Base-by-base conservation (phyloP, 305 asterid genomes). In the Rubia peregrina region DNA sequence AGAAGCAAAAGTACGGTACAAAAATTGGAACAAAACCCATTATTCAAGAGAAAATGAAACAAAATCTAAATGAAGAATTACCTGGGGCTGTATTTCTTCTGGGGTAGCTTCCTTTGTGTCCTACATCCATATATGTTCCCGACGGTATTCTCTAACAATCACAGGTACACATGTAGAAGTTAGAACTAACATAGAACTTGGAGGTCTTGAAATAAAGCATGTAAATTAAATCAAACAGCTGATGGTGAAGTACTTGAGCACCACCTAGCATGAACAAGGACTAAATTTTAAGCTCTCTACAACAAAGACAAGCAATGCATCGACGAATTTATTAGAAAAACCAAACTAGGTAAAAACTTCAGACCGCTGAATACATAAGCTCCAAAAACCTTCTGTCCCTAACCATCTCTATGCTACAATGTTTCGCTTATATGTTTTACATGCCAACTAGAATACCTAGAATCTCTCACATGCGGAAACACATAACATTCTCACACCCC, bases 61-160 rank as follows among this genome's bases (percentile, higher is more conserved):
- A 46, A 22, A 42, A 78, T 75, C 26, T 6, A 57, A 41, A 77
- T 57, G 68, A 48, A n/a, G 76, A 64, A 72, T 46, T 16, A 13
- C 42, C 75, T 41, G 75, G 73, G 64, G 5, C 36, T 73, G 67
- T 71, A 38, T 71, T 61, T 62, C 17, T 43, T 48, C 59, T 49
- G 19, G 7, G 40, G 63, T 30, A 69, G 73, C 57, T 81, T 56
- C 70, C 69, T 67, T 12, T 63, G 22, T 67, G 75, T 74, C 80
- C 83, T 84, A 85, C 49, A 82, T 78, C 96, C 97, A 88, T 21
- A 91, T 70, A 80, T 95, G 89, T 66, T 91, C 99, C 77, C 86
- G 70, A 68, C 93, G 74, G 69, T 91, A 88, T 67, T 95, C 97
- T 71, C 97, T 93, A 65, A 33, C 3, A 36, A 40, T 51, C 33